These are phyloP conservation scores for Hymenoscyphus fraxineus DNA, from an alignment of 2,329 filamentous ascomycete species.

Conservation along the genomic window DNA sequence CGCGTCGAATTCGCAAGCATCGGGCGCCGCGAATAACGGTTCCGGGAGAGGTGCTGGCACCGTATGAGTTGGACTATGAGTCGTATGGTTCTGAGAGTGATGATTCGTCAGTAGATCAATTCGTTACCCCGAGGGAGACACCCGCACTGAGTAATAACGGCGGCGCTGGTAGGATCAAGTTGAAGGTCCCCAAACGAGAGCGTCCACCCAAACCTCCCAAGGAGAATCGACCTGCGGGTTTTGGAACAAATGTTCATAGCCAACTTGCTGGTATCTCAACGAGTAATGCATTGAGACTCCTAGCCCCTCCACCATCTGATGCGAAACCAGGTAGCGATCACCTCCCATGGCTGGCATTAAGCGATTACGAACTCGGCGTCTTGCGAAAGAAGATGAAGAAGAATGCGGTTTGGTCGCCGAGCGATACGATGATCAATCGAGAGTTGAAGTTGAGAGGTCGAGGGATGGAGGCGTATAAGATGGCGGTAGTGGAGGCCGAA, in stretches of 20 bases:
- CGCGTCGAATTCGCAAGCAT: constrained; percentile 26
- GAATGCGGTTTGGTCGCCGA: constrained; percentile 80
- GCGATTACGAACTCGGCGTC: constrained; percentile 60
- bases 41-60: constrained; percentile 62
- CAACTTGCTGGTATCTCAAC: constrained; percentile 37
- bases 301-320: constrained; percentile 58
- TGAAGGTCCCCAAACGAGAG: constrained; percentile 31
- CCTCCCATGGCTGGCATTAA: constrained; percentile 63
- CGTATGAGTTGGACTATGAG: constrained; percentile 62
- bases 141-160: constrained; percentile 20
- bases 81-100: constrained; percentile 42
- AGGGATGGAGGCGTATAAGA: constrained; percentile 57
- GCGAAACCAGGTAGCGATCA: constrained; percentile 55
- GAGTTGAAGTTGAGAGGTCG: constrained; percentile 70
- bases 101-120: constrained; percentile 35
- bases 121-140: constrained; percentile 25
- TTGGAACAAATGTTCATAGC: constrained; percentile 36
- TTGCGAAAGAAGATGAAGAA: constrained; percentile 87
- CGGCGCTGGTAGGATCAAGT: constrained; percentile 27
- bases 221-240: constrained; percentile 32
- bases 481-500: constrained; percentile 62
- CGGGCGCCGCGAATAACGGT: constrained; percentile 58
- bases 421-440: constrained; percentile 78
- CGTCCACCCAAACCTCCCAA: constrained; percentile 29
- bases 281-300: constrained; percentile 34